Conservation (phyloP, 2,329 filamentous ascomycete species). For the Paecilomyces variotii region DNA sequence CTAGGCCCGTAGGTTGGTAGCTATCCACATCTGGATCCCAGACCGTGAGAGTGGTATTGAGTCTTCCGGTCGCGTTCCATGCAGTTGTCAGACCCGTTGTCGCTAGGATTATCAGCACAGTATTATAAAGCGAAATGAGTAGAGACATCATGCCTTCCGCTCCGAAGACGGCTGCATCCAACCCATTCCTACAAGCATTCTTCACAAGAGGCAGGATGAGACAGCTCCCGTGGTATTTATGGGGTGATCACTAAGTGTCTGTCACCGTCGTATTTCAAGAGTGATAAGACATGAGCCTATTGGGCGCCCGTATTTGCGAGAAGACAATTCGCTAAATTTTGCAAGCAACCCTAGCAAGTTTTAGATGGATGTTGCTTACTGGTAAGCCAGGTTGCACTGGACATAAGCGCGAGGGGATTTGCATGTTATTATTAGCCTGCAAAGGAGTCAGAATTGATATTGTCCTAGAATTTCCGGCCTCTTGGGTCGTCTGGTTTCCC, state of each 20-base stretch:
- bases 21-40: not conserved
- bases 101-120: not conserved
- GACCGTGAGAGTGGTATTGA: not conserved
- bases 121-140: not conserved
- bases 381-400: not conserved
- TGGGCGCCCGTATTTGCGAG: not conserved
- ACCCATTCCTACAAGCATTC: not conserved
- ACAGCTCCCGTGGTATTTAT: not conserved
- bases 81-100: not conserved
- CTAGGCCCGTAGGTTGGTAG: not conserved
- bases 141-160: constrained; percentile 19
- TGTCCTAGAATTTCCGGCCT: not conserved
- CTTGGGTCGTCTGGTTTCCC: not conserved
- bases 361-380: not conserved
- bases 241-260: not conserved
- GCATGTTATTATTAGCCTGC: not conserved
- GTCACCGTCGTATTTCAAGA: not conserved
- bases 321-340: not conserved
- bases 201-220: not conserved
- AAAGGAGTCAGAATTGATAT: not conserved
- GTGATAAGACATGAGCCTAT: not conserved
- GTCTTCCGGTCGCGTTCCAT: not conserved
- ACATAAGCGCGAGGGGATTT: not conserved
- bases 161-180: not conserved
- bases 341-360: not conserved